A percentile compares a stretch with the other conserved stretches of the same genome.
These are phyloP conservation scores for Mikania micrantha DNA, from an alignment of 129 eudicot species.

Conservation along the genomic window DNA sequence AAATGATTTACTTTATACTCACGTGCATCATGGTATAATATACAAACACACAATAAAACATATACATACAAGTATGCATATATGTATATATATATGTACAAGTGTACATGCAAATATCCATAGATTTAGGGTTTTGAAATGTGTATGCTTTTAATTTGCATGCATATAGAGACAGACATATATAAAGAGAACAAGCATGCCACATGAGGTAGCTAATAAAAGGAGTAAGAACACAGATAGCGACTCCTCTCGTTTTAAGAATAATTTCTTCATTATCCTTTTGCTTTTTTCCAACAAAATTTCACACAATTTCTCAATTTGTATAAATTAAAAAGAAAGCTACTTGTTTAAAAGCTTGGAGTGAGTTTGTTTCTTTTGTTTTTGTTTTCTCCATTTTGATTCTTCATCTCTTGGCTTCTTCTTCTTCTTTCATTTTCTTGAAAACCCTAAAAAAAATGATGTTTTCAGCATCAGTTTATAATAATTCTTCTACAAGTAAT, in stretches of 20 bases:
- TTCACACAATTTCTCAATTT: not conserved
- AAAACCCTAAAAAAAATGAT: slow-evolving; percentile 32
- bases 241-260: slow-evolving; percentile 29
- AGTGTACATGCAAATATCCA: not conserved
- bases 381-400: slow-evolving; percentile 20
- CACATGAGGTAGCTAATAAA: slow-evolving; percentile 32
- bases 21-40: not conserved
- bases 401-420: slow-evolving; percentile 37
- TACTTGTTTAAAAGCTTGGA: slow-evolving; percentile 26
- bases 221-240: slow-evolving; percentile 30
- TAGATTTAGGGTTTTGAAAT: slow-evolving; percentile 9
- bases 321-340: slow-evolving; percentile 25
- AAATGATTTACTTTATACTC: too few relatives aligned
- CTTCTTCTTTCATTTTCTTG: slow-evolving; percentile 33
- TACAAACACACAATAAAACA: not conserved
- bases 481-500: slow-evolving; percentile 33
- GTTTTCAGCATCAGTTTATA: slow-evolving; percentile 48
- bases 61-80: not conserved
- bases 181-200: slow-evolving; percentile 20
- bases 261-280: slow-evolving; percentile 41
- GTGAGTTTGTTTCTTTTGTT: slow-evolving; percentile 22
- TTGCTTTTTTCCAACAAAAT: slow-evolving; percentile 14
- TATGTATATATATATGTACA: not conserved
- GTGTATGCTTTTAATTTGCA: slow-evolving; percentile 28
- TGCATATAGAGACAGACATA: slow-evolving; percentile 17